A percentile compares a stretch with the other conserved stretches of the same genome.
phyloP scores from a whole-genome alignment of 1,284 basidiomycete species.

The Sanghuangporus baumii region DNA sequence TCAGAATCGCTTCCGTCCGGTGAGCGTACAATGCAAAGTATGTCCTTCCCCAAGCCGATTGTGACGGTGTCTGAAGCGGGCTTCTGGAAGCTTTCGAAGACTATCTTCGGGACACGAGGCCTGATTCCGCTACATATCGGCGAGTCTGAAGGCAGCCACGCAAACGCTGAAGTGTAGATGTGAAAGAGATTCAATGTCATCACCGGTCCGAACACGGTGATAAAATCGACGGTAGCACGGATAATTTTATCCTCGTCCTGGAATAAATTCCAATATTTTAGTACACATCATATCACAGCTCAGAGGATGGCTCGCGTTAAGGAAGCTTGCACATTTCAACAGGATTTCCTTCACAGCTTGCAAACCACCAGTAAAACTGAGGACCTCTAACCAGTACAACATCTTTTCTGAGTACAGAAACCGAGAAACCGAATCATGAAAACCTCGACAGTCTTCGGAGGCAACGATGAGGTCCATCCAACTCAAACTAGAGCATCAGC shows the following conservation, averaged over 20 bases:
- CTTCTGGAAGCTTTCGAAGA: neutral
- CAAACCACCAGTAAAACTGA: neutral
- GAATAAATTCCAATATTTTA: neutral
- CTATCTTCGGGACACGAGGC: neutral
- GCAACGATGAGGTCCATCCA: neutral
- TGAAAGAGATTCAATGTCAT: neutral
- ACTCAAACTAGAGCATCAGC: neutral
- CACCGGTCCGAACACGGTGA: neutral
- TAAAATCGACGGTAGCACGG: neutral
- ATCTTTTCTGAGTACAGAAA: neutral
- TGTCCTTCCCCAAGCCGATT: neutral
- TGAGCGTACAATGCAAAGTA: neutral
- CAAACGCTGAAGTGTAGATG: constrained; percentile 2
- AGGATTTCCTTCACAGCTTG: neutral
- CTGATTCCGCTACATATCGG: neutral
- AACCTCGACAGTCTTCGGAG: neutral
- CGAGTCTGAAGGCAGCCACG: neutral
- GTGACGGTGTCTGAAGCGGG: neutral
- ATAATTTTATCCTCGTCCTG: neutral
- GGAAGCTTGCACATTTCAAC: neutral
- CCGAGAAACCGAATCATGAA: neutral
- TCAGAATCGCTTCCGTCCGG: constrained; percentile 1
- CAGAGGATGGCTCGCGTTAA: neutral
- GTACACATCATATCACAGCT: neutral
- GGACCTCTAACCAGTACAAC: neutral